Evolutionary conservation across 352 stramenopile genomes (phyloP).

Genomic region (Halophytophthora polymorphica): DNA sequence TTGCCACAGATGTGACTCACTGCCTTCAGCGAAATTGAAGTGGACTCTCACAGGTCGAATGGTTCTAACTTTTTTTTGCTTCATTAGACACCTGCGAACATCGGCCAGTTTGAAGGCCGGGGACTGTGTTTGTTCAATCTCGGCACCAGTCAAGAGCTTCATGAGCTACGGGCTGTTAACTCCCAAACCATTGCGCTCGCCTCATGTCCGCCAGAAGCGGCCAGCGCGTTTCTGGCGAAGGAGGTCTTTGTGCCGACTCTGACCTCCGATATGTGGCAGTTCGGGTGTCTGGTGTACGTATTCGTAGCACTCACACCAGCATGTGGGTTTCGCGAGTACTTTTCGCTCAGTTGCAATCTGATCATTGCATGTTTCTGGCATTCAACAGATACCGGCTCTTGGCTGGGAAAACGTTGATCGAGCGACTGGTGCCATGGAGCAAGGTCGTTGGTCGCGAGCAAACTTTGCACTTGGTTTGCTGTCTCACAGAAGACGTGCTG

Average conservation of each 20-base stretch:
- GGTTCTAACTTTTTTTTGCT: not conserved
- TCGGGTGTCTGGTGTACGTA: conserved; percentile 68
- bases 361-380: not conserved
- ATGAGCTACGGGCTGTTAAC: conserved; percentile 26
- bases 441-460: conserved; percentile 28
- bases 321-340: not conserved
- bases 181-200: conserved; percentile 19
- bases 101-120: conserved; percentile 43
- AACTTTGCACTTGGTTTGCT: conserved; percentile 50
- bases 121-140: conserved; percentile 46
- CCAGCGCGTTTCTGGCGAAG: conserved; percentile 36
- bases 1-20: not conserved
- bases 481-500: conserved; percentile 50
- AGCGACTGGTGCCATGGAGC: conserved; percentile 49
- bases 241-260: conserved; percentile 41
- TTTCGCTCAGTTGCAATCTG: not conserved
- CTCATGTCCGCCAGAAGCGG: conserved; percentile 52
- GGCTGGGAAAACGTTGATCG: conserved; percentile 39
- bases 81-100: conserved; percentile 32
- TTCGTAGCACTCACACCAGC: too few species aligned
- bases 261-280: conserved; percentile 70
- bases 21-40: not conserved
- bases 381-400: conserved; percentile 44
- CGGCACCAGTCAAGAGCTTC: conserved; percentile 35
- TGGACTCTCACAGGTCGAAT: not conserved